A percentile compares a stretch with the other conserved stretches of the same genome.
phyloP scores from a whole-genome alignment of 495 filamentous ascomycete genomes.

The Talaromyces trachyspermus region DNA sequence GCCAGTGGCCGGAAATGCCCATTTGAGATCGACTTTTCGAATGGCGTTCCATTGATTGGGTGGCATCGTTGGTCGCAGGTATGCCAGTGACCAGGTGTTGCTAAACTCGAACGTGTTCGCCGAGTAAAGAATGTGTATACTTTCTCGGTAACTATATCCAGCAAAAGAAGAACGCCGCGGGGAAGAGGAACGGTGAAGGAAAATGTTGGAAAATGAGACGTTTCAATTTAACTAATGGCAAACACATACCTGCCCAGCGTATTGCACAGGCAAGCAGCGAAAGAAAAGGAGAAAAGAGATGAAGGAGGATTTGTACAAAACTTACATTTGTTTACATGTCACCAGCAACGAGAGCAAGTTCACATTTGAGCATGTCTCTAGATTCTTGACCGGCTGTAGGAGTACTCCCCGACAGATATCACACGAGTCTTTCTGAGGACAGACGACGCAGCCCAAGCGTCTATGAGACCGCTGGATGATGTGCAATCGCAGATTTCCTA shows the following conservation, averaged over 20 bases:
- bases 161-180: not conserved
- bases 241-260: too few relatives aligned
- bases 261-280: too few relatives aligned
- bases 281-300: not conserved
- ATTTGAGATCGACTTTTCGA: slow-evolving; percentile 34
- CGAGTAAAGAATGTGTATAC: slow-evolving; percentile 32
- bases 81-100: slow-evolving; percentile 39
- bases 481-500: slow-evolving; percentile 30
- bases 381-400: slow-evolving; percentile 14
- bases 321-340: slow-evolving; percentile 27
- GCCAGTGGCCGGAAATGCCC: slow-evolving; percentile 40
- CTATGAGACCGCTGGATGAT: slow-evolving; percentile 30
- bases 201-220: not conserved
- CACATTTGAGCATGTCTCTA: not conserved
- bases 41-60: slow-evolving; percentile 26
- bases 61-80: slow-evolving; percentile 34
- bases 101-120: slow-evolving; percentile 38
- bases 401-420: slow-evolving; percentile 31
- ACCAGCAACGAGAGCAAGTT: slow-evolving; percentile 17
- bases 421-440: slow-evolving; percentile 21
- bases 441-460: slow-evolving; percentile 33
- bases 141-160: slow-evolving; percentile 29
- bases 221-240: too few relatives aligned
- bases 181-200: not conserved
- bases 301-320: too few relatives aligned